Base-by-base conservation (phyloP, 192 early-diverging fungal species). In the Backusella westeae region DNA sequence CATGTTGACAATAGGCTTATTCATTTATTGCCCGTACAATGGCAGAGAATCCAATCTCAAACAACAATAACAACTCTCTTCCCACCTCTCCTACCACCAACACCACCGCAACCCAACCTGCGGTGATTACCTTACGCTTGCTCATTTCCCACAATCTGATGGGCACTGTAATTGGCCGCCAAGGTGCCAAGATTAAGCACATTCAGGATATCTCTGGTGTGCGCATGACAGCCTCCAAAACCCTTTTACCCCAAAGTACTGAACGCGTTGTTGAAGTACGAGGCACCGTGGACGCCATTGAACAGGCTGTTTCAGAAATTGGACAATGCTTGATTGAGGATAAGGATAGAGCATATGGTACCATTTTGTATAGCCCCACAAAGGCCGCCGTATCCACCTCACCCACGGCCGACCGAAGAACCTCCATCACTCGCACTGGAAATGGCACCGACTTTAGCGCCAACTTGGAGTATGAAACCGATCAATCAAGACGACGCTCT, bases 161-260 rank as follows among this genome's bases (percentile, higher is more conserved):
- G 91, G 94, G 94, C 32, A 92, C 91, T 59, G 88, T 99, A 75
- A 97, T 99, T 83, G 97, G 97, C 38, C 93, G 96, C 78, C 91
- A 91, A 79, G 96, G 96, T 68, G 77, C 87, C 63, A 95, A 95
- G 86, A 98, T 99, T 82, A 97, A 96, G 85, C 93, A 97, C 80
- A 94, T 99, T 67, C 97, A 98, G 86, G 93, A 96, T 52, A 81
- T 87, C 21, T 94, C 95, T 23, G 90, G 92, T 49, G 94, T 93
- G 12, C 90, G 92, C 46, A 89, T 98, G 82, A 90, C 90, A 26
- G 93, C 96, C 6, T 89, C 92, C 71, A 96, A 97, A 81, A 96
- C 97, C 75, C 93, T 95, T 86, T 85, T 99, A 35, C 96, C 96
- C 36, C 92, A 95, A 80, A 93, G 91, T 19, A 98, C 96, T 36